Evolutionary conservation across 805 yeast genomes (phyloP).

Genomic region (Lachancea nothofagi): DNA sequence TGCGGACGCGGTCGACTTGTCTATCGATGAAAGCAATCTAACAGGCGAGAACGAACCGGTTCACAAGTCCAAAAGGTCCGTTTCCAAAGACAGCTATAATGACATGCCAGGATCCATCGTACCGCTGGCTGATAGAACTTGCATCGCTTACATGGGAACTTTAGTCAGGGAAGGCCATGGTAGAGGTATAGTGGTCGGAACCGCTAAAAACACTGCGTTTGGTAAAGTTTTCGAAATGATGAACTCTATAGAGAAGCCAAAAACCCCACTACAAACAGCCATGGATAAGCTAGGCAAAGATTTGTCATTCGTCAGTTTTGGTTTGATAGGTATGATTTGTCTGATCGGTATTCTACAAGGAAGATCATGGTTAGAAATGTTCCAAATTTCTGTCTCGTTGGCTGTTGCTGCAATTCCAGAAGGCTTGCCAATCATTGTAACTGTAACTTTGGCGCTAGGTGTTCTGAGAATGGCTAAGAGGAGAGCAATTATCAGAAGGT

Average conservation of each 20-base stretch:
- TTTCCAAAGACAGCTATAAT: conserved; percentile 28
- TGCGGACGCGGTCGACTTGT: conserved; percentile 67
- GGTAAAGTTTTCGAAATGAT: conserved; percentile 95
- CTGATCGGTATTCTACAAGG: conserved; percentile 88
- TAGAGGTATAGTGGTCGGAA: conserved; percentile 85
- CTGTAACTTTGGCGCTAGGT: conserved; percentile 94
- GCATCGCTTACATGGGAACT: conserved; percentile 95
- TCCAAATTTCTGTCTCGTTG: conserved; percentile 91
- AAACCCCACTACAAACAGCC: conserved; percentile 90
- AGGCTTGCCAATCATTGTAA: conserved; percentile 95
- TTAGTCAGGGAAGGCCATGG: conserved; percentile 96
- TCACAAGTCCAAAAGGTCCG: conserved; percentile 49
- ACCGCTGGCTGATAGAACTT: conserved; percentile 62
- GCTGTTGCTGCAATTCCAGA: conserved; percentile 99
- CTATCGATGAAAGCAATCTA: conserved; percentile 87
- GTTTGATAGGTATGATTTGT: conserved; percentile 86
- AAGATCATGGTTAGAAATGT: conserved; percentile 94
- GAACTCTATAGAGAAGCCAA: conserved; percentile 92
- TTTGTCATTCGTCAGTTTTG: conserved; percentile 76
- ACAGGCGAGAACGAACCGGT: conserved; percentile 96
- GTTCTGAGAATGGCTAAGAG: conserved; percentile 94
- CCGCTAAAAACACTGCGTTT: conserved; percentile 84
- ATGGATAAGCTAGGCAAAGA: conserved; percentile 96
- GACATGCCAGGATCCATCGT: conserved; percentile 34
- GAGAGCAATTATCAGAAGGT: conserved; percentile 87